Evolutionary conservation across 768 basidiomycete species (phyloP).

Genomic region (Agaricus sinodeliciosus): DNA sequence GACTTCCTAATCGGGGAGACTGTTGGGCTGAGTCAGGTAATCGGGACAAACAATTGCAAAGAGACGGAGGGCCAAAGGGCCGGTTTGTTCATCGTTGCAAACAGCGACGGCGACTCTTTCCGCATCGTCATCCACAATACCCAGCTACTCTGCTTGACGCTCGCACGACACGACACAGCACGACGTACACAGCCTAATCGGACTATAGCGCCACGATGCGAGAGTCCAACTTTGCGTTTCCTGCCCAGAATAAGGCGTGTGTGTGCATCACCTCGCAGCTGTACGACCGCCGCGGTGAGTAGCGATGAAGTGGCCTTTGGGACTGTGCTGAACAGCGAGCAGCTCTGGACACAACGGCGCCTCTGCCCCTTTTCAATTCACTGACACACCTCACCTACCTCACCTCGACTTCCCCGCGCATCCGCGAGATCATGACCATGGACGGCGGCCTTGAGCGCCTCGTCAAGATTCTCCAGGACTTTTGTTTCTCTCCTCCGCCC

Average conservation of each 20-base stretch:
- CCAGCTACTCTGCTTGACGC: background rate
- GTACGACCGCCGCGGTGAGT: slow-evolving; percentile 88
- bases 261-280: slow-evolving; percentile 92
- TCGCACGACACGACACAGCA: background rate
- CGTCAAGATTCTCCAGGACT: slow-evolving; percentile 85
- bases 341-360: slow-evolving; percentile 49
- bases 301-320: background rate
- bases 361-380: slow-evolving; percentile 65
- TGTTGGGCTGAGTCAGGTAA: slow-evolving; percentile 7
- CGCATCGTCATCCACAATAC: slow-evolving; percentile 3
- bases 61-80: background rate
- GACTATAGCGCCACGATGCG: slow-evolving; percentile 48
- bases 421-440: slow-evolving; percentile 97
- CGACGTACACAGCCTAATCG: background rate
- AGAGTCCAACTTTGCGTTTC: slow-evolving; percentile 93
- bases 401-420: slow-evolving; percentile 93
- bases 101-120: background rate
- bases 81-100: slow-evolving; percentile 3
- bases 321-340: slow-evolving; percentile 6
- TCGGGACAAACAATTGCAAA: background rate
- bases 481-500: slow-evolving; percentile 76
- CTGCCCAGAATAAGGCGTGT: slow-evolving; percentile 90
- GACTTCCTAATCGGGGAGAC: background rate
- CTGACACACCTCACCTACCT: slow-evolving; percentile 94
- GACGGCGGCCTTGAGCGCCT: slow-evolving; percentile 97